phyloP scores from a whole-genome alignment of 148 eudicot genomes.

The Polygonum aviculare region DNA sequence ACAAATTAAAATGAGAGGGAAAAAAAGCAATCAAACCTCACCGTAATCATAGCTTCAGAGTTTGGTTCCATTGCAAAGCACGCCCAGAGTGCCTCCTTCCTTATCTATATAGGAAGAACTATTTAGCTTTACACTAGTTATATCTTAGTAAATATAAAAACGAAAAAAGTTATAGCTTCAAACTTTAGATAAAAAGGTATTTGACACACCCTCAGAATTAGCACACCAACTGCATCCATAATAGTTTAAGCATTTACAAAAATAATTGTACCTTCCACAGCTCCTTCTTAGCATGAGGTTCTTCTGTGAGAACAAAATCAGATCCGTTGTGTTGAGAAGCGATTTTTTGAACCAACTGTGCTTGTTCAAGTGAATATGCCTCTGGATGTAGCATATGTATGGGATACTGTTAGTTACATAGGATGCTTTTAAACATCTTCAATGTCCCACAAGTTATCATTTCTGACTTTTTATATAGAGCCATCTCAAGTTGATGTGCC shows the following conservation, averaged over 20 bases:
- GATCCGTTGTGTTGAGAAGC: constrained; percentile 83
- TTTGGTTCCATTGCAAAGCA: constrained; percentile 89
- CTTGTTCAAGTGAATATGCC: constrained; percentile 89
- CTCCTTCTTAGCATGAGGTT: constrained; percentile 85
- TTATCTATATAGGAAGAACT: constrained; percentile 44
- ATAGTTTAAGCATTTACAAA: neutral
- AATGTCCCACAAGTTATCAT: neutral
- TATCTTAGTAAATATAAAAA: no score
- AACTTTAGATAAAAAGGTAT: neutral
- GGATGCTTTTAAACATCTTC: neutral
- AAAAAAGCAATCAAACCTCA: constrained; percentile 18
- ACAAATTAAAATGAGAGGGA: neutral
- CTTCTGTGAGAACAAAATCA: constrained; percentile 85
- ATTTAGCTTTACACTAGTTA: neutral
- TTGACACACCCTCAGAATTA: neutral
- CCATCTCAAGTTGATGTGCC: neutral
- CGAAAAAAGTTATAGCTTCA: neutral
- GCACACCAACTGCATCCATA: neutral
- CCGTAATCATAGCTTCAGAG: constrained; percentile 90
- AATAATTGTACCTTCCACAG: constrained; percentile 73
- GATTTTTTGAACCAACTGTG: constrained; percentile 72
- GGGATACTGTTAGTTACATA: neutral
- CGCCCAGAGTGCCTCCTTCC: constrained; percentile 99
- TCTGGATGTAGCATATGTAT: constrained; percentile 28
- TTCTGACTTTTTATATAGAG: neutral